These are phyloP conservation scores for Brachypodium distachyon DNA, from an alignment of 202 grass and related monocot species.

Conservation along the genomic window DNA sequence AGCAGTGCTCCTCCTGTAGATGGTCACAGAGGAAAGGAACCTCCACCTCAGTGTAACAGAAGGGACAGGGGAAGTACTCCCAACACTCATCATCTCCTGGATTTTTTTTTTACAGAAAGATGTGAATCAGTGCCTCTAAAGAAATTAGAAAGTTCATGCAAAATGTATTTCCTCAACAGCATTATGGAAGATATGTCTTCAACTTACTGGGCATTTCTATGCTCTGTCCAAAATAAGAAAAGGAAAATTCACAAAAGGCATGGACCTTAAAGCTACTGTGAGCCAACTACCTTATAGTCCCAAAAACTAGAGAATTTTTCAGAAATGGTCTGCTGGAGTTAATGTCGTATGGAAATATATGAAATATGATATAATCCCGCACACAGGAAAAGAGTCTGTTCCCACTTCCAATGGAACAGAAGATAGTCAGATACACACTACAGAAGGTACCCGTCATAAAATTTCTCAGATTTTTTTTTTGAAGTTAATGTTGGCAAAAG, in stretches of 20 bases:
- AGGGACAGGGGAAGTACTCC: constrained; percentile 72
- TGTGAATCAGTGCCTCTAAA: neutral
- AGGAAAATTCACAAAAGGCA: neutral
- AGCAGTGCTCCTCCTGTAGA: constrained; percentile 68
- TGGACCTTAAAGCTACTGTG: neutral
- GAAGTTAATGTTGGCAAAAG: too few relatives aligned
- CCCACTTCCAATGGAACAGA: neutral
- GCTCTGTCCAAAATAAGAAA: neutral
- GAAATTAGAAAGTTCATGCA: neutral
- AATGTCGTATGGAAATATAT: neutral
- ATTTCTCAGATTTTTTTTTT: neutral
- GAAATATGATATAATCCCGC: too few relatives aligned
- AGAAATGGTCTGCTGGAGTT: neutral
- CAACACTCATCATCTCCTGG: constrained; percentile 45
- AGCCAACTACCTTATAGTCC: neutral
- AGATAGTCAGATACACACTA: neutral
- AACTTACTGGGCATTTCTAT: neutral
- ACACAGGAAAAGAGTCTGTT: neutral
- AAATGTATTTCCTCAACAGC: neutral
- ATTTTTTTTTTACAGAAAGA: neutral
- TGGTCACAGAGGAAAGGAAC: constrained; percentile 42
- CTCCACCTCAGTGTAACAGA: constrained; percentile 54
- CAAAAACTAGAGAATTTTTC: too few relatives aligned
- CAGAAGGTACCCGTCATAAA: neutral
- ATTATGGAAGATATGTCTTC: neutral